Conservation (phyloP, 2,329 filamentous ascomycete species). For the Rutstroemia sydowiana region DNA sequence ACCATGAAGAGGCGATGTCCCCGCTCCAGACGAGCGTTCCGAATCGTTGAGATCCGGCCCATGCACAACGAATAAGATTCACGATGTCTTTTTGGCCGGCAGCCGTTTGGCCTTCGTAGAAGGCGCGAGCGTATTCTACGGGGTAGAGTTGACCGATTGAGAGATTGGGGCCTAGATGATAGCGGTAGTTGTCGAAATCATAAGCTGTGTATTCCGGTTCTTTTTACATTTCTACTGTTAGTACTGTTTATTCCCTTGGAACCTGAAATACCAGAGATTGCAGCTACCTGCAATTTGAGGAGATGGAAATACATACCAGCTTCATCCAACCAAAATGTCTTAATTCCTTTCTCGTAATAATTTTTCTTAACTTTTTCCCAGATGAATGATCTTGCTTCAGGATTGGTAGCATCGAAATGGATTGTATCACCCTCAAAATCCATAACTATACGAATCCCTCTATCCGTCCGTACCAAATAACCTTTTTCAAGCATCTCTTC, state of each 20-base stretch:
- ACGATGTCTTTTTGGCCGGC: constrained; percentile 50
- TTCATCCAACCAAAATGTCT: constrained; percentile 62
- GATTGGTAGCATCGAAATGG: constrained; percentile 58
- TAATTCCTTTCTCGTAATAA: constrained; percentile 55
- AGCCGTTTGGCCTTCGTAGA: constrained; percentile 49
- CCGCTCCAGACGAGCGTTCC: constrained; percentile 61
- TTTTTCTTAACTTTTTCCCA: constrained; percentile 53
- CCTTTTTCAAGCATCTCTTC: constrained; percentile 54
- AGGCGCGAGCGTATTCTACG: constrained; percentile 47
- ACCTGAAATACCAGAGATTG: too few species aligned
- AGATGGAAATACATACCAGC: constrained; percentile 30
- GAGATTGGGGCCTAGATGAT: constrained; percentile 46
- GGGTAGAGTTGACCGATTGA: constrained; percentile 55
- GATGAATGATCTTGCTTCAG: constrained; percentile 48
- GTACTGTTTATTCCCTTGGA: too few species aligned
- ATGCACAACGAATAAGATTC: constrained; percentile 50
- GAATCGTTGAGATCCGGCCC: constrained; percentile 54
- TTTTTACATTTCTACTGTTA: too few species aligned
- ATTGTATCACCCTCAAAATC: constrained; percentile 51
- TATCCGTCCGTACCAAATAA: constrained; percentile 51
- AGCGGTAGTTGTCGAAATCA: constrained; percentile 61
- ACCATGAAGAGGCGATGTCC: constrained; percentile 59
- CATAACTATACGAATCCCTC: constrained; percentile 51
- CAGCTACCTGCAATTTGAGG: not conserved
- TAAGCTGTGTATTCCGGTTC: constrained; percentile 59